Evolutionary conservation across 345 rosid genomes (phyloP), one percentile per base, ranked within the genome.

Genomic region (Barbarea vulgaris): DNA sequence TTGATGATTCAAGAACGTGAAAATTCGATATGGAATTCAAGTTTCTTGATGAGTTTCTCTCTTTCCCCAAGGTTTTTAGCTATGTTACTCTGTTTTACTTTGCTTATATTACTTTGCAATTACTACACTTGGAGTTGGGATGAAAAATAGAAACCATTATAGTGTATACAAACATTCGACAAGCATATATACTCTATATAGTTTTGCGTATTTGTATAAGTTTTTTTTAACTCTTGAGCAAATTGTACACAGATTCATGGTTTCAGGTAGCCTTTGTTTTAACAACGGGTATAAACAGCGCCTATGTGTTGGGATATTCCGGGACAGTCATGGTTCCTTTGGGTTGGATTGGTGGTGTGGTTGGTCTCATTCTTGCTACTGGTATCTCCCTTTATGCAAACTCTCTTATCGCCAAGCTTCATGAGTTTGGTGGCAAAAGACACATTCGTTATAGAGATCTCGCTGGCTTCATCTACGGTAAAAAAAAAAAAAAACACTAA

Each of bases 361-460:
- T 89, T 28, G 97, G 96, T 72, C 83, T 95, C 62, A n/a, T 90
- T 55, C 18, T 82, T 2, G 97, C 97, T 52, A 85, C 97, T 9
- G 78, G 66, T 6, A 61, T 95, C 33, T 95, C 99, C 4, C 82
- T 90, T 57, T 79, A 92, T 21, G 97, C 99, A n/a, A 92, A 90
- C 80, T 15, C 82, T 72, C 97, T 95, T 64, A 58, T 95, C 50
- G 97, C 96, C 37, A 85, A 85, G 78, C 93, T 95, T 67, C 96
- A 95, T 73, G 93, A 92, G 77, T 72, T 81, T 71, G 97, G 90
- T 36, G 97, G 96, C 4, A 95, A 72, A 85, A 86, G 97, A 83
- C 99, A 90, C 79, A 95, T 92, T 80, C 82, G 99, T 79, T 92
- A 92, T 79, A 87, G 97, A 83, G 97, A 95, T 76, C 93, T 95